phyloP scores from a whole-genome alignment of 1,139 yeast species.

The Hyphopichia burtonii region DNA sequence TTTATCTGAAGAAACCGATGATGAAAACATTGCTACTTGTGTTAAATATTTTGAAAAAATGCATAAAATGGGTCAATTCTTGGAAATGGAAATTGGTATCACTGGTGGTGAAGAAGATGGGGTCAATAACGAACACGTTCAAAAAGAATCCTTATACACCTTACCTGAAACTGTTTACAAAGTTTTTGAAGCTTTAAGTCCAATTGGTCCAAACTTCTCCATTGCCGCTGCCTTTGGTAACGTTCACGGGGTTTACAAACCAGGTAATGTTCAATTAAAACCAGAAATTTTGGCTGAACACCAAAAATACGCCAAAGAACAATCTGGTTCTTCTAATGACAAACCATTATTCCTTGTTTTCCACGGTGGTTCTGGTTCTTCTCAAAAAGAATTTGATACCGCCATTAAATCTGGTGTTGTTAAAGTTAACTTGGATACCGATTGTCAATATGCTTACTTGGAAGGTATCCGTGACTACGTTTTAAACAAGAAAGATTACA shows the following conservation, averaged over 20 bases:
- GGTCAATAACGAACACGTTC: constrained; percentile 95
- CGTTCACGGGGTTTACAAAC: constrained; percentile 99
- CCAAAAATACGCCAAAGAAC: constrained; percentile 78
- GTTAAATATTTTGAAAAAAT: constrained; percentile 93
- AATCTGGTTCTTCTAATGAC: constrained; percentile 51
- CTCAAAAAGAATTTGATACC: constrained; percentile 86
- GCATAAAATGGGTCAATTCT: constrained; percentile 94
- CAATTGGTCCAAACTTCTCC: constrained; percentile 96
- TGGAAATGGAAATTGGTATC: constrained; percentile 99
- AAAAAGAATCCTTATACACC: constrained; percentile 87
- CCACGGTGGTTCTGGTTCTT: constrained; percentile 99
- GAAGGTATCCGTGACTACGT: constrained; percentile 96
- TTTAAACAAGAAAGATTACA: constrained; percentile 92
- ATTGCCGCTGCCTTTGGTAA: constrained; percentile 99
- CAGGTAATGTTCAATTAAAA: constrained; percentile 93
- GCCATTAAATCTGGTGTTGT: constrained; percentile 95
- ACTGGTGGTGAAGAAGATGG: constrained; percentile 99
- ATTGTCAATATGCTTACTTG: constrained; percentile 97
- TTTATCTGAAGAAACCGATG: constrained; percentile 94
- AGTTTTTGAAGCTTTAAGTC: constrained; percentile 84
- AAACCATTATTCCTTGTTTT: constrained; percentile 94
- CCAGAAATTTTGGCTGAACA: constrained; percentile 96
- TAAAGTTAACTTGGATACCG: constrained; percentile 98
- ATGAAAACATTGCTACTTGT: constrained; percentile 92
- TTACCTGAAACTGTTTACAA: constrained; percentile 92